phyloP scores from a whole-genome alignment of 2,329 filamentous ascomycete species.

The Salinomyces thailandicus region DNA sequence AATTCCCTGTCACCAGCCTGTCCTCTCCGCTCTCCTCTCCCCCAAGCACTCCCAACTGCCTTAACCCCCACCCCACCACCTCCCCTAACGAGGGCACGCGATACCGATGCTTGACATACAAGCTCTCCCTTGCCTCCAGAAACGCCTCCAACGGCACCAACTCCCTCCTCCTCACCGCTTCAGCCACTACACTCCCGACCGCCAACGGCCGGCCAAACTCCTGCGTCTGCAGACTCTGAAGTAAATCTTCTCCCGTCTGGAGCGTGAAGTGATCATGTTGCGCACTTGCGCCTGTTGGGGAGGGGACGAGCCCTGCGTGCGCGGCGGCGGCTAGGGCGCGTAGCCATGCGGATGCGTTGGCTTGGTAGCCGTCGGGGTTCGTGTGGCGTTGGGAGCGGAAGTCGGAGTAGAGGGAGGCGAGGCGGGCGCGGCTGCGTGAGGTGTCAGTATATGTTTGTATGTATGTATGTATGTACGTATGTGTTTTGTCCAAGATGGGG shows the following conservation, averaged over 20 bases:
- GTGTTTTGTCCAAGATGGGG: neutral
- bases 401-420: slow-evolving; percentile 82
- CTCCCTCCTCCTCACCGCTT: slow-evolving; percentile 58
- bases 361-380: slow-evolving; percentile 76
- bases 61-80: slow-evolving; percentile 64
- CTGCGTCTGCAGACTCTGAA: slow-evolving; percentile 60
- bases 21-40: slow-evolving; percentile 34
- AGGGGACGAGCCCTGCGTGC: slow-evolving; percentile 49
- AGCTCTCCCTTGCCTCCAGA: slow-evolving; percentile 51
- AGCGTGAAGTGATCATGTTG: slow-evolving; percentile 41
- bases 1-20: slow-evolving; percentile 49
- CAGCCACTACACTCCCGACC: slow-evolving; percentile 65
- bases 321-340: slow-evolving; percentile 60
- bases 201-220: slow-evolving; percentile 75
- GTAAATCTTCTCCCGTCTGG: slow-evolving; percentile 50
- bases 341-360: slow-evolving; percentile 72
- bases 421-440: slow-evolving; percentile 49
- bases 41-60: slow-evolving; percentile 44
- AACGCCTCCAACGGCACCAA: slow-evolving; percentile 66
- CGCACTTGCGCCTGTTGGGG: slow-evolving; percentile 20
- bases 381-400: slow-evolving; percentile 62
- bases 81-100: slow-evolving; percentile 61
- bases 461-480: slow-evolving; percentile 7
- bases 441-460: slow-evolving; percentile 8
- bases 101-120: slow-evolving; percentile 59